Evolutionary conservation across 108 stramenopile species (phyloP).

Genomic region (Conticribra guillardii): DNA sequence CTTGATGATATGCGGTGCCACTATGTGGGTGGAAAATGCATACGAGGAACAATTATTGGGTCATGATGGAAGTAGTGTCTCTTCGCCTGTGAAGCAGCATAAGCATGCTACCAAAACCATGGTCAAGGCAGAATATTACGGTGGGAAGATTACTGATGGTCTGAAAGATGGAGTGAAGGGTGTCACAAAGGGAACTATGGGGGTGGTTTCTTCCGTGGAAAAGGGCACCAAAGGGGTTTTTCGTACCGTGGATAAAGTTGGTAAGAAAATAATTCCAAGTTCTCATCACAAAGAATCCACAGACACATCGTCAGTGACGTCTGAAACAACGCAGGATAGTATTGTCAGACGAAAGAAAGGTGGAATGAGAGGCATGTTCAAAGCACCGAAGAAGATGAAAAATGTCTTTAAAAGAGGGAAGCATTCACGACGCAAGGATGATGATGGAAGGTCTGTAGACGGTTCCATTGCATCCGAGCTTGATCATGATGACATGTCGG

Average conservation of each 20-base stretch:
- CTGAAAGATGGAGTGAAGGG: conserved; percentile 20
- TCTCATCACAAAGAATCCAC: conserved; percentile 7
- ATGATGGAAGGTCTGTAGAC: conserved; percentile 14
- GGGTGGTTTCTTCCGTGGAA: background rate
- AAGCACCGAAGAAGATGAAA: conserved; percentile 15
- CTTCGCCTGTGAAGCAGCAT: conserved; percentile 5
- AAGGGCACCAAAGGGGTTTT: conserved; percentile 4
- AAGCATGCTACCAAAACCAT: conserved; percentile 24
- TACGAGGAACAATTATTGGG: conserved; percentile 7
- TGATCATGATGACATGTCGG: too few species aligned
- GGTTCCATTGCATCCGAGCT: conserved; percentile 22
- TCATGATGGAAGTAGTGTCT: conserved; percentile 12
- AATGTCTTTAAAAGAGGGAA: conserved; percentile 6
- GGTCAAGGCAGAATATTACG: conserved; percentile 44
- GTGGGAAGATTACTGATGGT: conserved; percentile 31
- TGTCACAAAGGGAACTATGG: conserved; percentile 9
- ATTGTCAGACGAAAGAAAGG: conserved; percentile 9
- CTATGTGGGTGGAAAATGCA: conserved; percentile 47
- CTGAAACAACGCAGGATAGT: background rate
- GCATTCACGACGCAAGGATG: background rate
- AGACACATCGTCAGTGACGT: background rate
- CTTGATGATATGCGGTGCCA: conserved; percentile 40
- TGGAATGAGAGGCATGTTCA: conserved; percentile 2
- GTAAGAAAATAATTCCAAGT: conserved; percentile 6
- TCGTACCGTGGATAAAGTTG: background rate